Evolutionary conservation across 73 alveolate species (phyloP), one percentile per base, ranked within the genome.

Genomic region (Paramecium primaurelia): DNA sequence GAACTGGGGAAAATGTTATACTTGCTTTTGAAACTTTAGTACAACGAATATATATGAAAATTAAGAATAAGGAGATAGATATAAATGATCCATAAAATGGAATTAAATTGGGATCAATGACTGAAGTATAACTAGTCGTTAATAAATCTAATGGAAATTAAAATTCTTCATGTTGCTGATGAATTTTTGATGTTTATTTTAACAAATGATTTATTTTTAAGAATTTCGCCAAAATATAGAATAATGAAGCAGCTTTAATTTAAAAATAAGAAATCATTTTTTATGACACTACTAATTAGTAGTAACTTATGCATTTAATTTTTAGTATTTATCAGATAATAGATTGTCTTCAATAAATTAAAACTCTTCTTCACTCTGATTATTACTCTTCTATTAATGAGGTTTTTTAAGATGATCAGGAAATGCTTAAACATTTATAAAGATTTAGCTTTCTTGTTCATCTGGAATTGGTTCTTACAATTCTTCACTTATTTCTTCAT

Each of bases 1-100:
- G 92, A 64, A 93, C 96, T 22, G 94, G 94, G 8, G 88, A 93
- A 42, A 93, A 93, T 75, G 93, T 93, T 20, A 44, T 34, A 34
- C 91, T 49, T 2, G 58, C 83, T 14, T 93, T 93, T 58, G 91
- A 80, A 47, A 20, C 28, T 3, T 11, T 80, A 47, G 75, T 44
- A 45, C 54, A 80, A 20, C 6, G 26, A 9, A 45, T 80, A 4
- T 26, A 25, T 25, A 10, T 22, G 16, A 80, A 80, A 80, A 80
- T 80, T 26, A 45, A 22, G 30, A 80, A 47, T 47, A 42, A 42
- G 30, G 44, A 45, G 7, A 45, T 80, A 10, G 91, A 80, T 47
- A 3, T 49, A 40, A 4, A 40, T 45, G 91, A 80, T 25, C 91
- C 91, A 25, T 25, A 10, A 42, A 40, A 42, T 45, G 91, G 91